Evolutionary conservation across 208 protist genomes (phyloP).

Genomic region (Leishmania mexicana): DNA sequence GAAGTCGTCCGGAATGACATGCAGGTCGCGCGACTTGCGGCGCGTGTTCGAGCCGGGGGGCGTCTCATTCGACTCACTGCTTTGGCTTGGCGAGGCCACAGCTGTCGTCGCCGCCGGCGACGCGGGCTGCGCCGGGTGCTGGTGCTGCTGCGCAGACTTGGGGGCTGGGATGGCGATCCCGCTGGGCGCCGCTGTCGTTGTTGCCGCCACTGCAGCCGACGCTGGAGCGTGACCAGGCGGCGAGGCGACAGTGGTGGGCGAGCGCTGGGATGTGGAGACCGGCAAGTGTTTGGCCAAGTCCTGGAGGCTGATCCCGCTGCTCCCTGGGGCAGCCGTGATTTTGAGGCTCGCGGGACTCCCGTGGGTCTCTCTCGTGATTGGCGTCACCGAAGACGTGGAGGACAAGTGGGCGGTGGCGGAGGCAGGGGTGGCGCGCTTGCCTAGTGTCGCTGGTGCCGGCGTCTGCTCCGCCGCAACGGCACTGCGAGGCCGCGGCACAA

Average conservation of each 20-base stretch:
- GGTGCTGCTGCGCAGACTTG: constrained; percentile 31
- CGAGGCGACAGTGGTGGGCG: constrained; percentile 6
- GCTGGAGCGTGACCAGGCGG: constrained; percentile 5
- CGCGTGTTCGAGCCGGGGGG: not conserved
- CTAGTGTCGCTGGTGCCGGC: not conserved
- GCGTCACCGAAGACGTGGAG: constrained; percentile 11
- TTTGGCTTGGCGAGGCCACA: not conserved
- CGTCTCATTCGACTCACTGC: constrained; percentile 5
- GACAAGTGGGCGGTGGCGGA: constrained; percentile 40
- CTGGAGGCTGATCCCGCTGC: constrained; percentile 42
- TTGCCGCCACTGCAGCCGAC: not conserved
- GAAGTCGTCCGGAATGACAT: constrained; percentile 56
- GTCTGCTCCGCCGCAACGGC: constrained; percentile 23
- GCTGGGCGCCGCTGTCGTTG: constrained; percentile 14
- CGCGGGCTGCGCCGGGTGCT: not conserved
- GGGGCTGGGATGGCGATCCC: constrained; percentile 35
- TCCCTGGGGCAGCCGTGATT: constrained; percentile 31
- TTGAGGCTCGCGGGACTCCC: constrained; percentile 24
- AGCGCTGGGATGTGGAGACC: constrained; percentile 14
- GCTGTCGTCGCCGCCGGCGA: not conserved
- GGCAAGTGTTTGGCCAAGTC: constrained; percentile 45
- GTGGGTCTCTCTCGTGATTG: not conserved
- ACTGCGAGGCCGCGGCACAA: constrained; percentile 61
- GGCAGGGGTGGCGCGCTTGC: constrained; percentile 24
- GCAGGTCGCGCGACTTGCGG: constrained; percentile 13